Evolutionary conservation across 768 basidiomycete species (phyloP), one percentile per base, ranked within the genome.

Genomic region (Mrakia frigida): DNA sequence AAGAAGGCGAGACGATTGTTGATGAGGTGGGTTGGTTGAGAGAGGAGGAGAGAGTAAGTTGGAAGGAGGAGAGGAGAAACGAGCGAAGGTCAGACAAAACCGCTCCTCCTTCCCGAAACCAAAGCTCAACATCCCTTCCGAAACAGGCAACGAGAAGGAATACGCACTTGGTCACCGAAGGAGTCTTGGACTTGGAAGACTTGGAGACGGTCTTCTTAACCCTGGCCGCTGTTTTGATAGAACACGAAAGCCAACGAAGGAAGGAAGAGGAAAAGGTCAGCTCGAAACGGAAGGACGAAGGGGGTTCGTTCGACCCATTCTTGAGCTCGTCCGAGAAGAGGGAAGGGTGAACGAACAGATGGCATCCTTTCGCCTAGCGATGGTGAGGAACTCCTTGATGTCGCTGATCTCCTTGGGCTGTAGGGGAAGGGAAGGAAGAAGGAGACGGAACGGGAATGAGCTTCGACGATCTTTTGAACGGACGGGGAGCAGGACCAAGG

Each of bases 331-430:
- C 35, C 23, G 35, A 70, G 18, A 14, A 2, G 33, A 35, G 13
- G 31, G 13, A 35, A 28, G 28, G 25, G 4, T 35, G 52, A 43
- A 72, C 75, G 31, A 35, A 76, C 75, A 78, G 56, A 53, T 63
- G 80, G 97, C 97, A 89, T 97, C 96, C 89, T 94, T 96, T 87
- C 96, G 90, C 87, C 90, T 90, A 74, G 95, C 91, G 84, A 96
- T 93, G 87, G 94, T 91, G 85, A 98, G 92, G 87, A 98, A 98
- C 85, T 92, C 88, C 87, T 98, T 99, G 88, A 98, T 98, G 86
- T 98, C 95, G 81, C 88, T 88, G 87, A 99, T 90, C 89, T 98
- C 92, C 87, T 97, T 94, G 78, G 96, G 94, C 96, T 98, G 82
- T 37, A 33, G 35, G 50, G 33, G 50, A 46, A 59, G 46, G 46